A percentile compares a stretch with the other conserved stretches of the same genome.
phyloP scores from a whole-genome alignment of 176 grass and related monocot species.

The Cocos nucifera region DNA sequence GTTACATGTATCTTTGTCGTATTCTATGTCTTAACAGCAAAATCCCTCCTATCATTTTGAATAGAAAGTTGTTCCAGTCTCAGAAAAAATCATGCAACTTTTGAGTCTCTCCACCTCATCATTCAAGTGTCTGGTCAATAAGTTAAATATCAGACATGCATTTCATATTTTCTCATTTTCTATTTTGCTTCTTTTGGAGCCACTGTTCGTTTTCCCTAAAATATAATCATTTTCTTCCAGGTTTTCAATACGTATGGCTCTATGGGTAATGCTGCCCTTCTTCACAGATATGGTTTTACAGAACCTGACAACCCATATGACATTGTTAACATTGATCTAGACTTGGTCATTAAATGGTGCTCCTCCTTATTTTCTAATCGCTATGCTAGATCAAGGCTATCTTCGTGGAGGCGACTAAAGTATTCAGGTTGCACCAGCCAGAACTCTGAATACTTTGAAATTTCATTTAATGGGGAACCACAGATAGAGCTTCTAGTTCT shows the following conservation, averaged over 20 bases:
- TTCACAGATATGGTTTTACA: constrained; percentile 90
- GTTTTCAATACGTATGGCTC: constrained; percentile 89
- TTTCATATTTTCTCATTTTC: too few relatives aligned
- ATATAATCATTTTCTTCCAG: constrained; percentile 15
- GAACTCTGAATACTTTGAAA: constrained; percentile 75
- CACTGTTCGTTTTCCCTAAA: too few relatives aligned
- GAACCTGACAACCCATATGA: constrained; percentile 71
- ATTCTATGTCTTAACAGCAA: too few relatives aligned
- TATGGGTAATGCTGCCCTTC: constrained; percentile 88
- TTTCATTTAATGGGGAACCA: constrained; percentile 72
- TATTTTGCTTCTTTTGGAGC: too few relatives aligned
- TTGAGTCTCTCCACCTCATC: too few relatives aligned
- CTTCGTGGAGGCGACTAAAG: constrained; percentile 53
- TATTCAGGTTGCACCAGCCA: constrained; percentile 70
- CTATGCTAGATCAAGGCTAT: constrained; percentile 49
- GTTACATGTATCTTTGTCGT: too few relatives aligned
- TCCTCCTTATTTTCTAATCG: constrained; percentile 47
- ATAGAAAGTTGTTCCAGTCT: too few relatives aligned
- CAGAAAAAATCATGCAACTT: too few relatives aligned
- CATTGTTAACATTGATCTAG: constrained; percentile 78
- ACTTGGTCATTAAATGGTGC: constrained; percentile 56
- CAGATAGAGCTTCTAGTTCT: constrained; percentile 67
- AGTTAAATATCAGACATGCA: too few relatives aligned
- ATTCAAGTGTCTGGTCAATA: too few relatives aligned
- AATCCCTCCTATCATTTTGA: too few relatives aligned